Evolutionary conservation across 2,329 filamentous ascomycete species (phyloP).

Genomic region (Botrytis byssoidea): DNA sequence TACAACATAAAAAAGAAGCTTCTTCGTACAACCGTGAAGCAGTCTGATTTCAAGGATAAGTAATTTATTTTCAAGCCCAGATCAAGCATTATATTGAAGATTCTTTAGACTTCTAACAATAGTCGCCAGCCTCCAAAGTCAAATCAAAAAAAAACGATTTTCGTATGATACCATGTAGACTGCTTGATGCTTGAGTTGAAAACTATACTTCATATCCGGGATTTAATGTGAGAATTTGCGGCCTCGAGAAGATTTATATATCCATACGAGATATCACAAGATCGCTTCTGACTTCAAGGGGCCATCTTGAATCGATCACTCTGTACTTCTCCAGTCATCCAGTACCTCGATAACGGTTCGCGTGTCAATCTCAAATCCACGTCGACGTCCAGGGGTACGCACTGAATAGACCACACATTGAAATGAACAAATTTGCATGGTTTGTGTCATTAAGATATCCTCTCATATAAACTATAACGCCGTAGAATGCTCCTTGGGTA

Average conservation of each 20-base stretch:
- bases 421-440: not conserved
- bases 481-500: conserved; percentile 20
- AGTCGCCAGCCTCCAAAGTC: no score
- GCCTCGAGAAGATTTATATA: not conserved
- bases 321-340: no score
- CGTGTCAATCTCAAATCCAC: no score
- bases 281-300: not conserved
- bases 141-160: not conserved
- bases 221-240: not conserved
- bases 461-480: conserved; percentile 12
- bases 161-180: not conserved
- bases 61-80: not conserved
- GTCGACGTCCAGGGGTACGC: not conserved
- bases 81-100: not conserved
- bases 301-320: not conserved
- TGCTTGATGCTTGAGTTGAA: not conserved
- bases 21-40: not conserved
- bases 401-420: not conserved
- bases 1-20: no score
- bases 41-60: not conserved
- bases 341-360: no score
- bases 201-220: not conserved
- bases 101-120: not conserved
- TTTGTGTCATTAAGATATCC: not conserved
- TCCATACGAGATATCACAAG: not conserved